These are phyloP conservation scores for Carallia pectinifolia DNA, from an alignment of 345 rosid genomes.

Conservation along the genomic window DNA sequence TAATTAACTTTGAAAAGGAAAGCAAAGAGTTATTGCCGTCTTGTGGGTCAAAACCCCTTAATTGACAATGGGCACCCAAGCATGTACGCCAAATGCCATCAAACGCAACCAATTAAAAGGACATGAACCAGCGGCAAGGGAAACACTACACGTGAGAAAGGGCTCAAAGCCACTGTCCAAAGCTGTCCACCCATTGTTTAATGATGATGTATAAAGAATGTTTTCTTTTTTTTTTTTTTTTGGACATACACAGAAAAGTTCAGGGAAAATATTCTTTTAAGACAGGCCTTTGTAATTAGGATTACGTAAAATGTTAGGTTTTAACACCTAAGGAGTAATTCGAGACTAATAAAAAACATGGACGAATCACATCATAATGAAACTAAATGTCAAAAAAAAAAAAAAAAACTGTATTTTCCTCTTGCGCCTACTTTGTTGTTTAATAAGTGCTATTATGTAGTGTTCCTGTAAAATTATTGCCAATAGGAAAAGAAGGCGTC, in stretches of 20 bases:
- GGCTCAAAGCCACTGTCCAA: background rate
- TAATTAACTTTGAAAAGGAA: too few relatives aligned
- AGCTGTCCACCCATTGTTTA: background rate
- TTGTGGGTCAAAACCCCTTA: background rate
- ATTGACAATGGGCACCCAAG: background rate
- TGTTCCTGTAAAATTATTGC: too few relatives aligned
- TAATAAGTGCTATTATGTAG: too few relatives aligned
- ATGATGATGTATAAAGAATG: conserved; percentile 15
- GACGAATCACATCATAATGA: too few relatives aligned
- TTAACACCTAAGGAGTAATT: too few relatives aligned
- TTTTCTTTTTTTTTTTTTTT: background rate
- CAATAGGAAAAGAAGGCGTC: conserved; percentile 18
- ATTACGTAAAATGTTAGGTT: too few relatives aligned
- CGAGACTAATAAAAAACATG: too few relatives aligned
- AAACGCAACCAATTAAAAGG: background rate
- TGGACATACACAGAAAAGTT: background rate
- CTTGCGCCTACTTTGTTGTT: too few relatives aligned
- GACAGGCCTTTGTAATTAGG: background rate
- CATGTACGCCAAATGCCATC: background rate
- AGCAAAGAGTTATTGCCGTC: too few relatives aligned
- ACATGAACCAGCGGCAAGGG: background rate
- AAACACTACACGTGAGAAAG: conserved; percentile 3
- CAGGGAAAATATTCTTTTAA: background rate
- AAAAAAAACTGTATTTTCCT: too few relatives aligned
- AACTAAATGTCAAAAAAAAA: too few relatives aligned